These are phyloP conservation scores for Tetracladium maxilliforme DNA, from an alignment of 2,329 filamentous ascomycete species.

Conservation along the genomic window DNA sequence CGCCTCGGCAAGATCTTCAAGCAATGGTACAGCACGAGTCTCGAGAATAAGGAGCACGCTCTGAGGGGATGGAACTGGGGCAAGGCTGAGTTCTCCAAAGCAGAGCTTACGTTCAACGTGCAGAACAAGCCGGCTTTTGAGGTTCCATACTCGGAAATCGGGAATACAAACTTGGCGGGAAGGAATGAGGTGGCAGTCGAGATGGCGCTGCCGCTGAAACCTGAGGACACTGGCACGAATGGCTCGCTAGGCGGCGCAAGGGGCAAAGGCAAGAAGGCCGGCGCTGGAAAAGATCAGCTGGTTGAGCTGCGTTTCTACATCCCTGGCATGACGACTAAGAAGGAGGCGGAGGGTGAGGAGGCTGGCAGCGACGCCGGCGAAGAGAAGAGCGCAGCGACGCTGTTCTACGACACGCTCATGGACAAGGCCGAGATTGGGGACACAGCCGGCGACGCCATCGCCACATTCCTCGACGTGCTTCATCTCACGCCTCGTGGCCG, in stretches of 20 bases:
- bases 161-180: constrained; percentile 92
- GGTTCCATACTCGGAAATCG: constrained; percentile 92
- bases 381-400: constrained; percentile 85
- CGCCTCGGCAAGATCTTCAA: constrained; percentile 88
- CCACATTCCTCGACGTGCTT: constrained; percentile 89
- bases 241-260: constrained; percentile 58
- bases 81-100: constrained; percentile 91
- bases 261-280: constrained; percentile 75
- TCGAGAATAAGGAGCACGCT: constrained; percentile 88
- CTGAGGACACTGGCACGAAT: constrained; percentile 58
- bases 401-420: constrained; percentile 98
- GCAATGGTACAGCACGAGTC: constrained; percentile 89
- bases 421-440: constrained; percentile 99
- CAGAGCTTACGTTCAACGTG: constrained; percentile 91
- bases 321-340: constrained; percentile 73
- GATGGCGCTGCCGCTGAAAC: constrained; percentile 64
- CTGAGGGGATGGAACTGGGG: constrained; percentile 99
- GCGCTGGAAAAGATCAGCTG: constrained; percentile 78
- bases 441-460: constrained; percentile 95
- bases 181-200: constrained; percentile 97
- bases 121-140: constrained; percentile 95
- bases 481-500: constrained; percentile 97
- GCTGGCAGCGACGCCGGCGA: constrained; percentile 53
- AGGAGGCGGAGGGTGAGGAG: constrained; percentile 46
- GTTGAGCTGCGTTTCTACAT: constrained; percentile 99